Evolutionary conservation across 306 rosid genomes (phyloP), one percentile per base, ranked within the genome.

Genomic region (Potentilla sterilis): DNA sequence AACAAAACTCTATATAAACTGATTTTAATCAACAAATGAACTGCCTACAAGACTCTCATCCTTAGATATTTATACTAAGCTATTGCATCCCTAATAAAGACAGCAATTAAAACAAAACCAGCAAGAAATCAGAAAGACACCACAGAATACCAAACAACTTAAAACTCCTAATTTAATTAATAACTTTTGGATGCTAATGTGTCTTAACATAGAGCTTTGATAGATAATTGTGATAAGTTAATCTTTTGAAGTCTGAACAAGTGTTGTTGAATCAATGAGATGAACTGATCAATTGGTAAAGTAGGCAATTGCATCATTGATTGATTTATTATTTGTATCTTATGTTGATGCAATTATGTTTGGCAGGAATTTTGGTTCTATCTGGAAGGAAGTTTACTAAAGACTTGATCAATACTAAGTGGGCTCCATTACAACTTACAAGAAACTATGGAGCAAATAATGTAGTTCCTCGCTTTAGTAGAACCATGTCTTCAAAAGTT

Each of bases 401-500:
- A 51, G 77, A 35, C 52, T 51, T 65, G 38, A 22, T 73, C 64
- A 61, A 55, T 74, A 62, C 67, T 42, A 71, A 48, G 19, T 67
- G 16, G 80, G 44, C 80, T 40, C 71, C 79, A 32, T 75, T 72
- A 57, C 81, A 55, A 70, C 76, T 72, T 72, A 55, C 79, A 71
- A 78, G 82, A 78, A 80, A 75, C 37, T 80, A 67, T 57, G 82
- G 80, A 57, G 75, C 81, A 70, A 83, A 42, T 65, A 54, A 84
- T 40, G 22, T 65, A 40, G 74, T 3, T 73, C 43, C 83, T 15
- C 67, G 72, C 65, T 81, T 78, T 35, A 71, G 81, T 48, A 84
- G 90, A 73, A 64, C 82, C 46, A 52, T 86, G 74, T 92, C 96
- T 59, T 92, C 97, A 16, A 79, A 64, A 73, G 84, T 95, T 75